Conservation (phyloP, 805 yeast species). For the Starmerella sp. region DNA sequence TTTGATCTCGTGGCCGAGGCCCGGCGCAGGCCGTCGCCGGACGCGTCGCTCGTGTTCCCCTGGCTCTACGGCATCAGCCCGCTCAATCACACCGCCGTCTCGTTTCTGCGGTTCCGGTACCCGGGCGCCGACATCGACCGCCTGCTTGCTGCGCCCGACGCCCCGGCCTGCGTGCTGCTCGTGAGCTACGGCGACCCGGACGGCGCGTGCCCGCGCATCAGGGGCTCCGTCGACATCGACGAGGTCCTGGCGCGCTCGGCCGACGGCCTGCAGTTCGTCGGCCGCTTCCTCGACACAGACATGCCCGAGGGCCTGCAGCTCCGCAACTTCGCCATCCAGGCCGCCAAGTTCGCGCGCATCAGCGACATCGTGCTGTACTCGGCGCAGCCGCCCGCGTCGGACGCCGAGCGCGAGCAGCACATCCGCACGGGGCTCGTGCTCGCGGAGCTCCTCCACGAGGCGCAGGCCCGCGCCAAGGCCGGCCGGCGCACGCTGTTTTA, state of each 20-base stretch:
- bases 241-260: neutral
- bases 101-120: slow-evolving; percentile 26
- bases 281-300: slow-evolving; percentile 1
- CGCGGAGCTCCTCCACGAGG: neutral
- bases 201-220: neutral
- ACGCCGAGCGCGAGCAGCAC: neutral
- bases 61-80: slow-evolving; percentile 77
- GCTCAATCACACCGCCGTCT: slow-evolving; percentile 44
- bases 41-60: slow-evolving; percentile 63
- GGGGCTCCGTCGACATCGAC: neutral
- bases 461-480: neutral
- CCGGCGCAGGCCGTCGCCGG: slow-evolving; percentile 39
- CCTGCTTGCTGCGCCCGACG: neutral
- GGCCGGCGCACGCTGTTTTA: neutral
- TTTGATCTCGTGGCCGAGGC: neutral
- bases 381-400: slow-evolving; percentile 28
- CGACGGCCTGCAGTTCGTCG: neutral
- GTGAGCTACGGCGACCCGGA: neutral
- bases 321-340: slow-evolving; percentile 78
- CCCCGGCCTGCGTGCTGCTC: neutral
- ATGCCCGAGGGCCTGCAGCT: slow-evolving; percentile 25
- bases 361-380: slow-evolving; percentile 73
- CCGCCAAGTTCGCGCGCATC: slow-evolving; percentile 61
- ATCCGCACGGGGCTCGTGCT: neutral
- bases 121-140: neutral